These are phyloP conservation scores for Calvatia gigantea DNA, from an alignment of 768 basidiomycete species.

Conservation along the genomic window DNA sequence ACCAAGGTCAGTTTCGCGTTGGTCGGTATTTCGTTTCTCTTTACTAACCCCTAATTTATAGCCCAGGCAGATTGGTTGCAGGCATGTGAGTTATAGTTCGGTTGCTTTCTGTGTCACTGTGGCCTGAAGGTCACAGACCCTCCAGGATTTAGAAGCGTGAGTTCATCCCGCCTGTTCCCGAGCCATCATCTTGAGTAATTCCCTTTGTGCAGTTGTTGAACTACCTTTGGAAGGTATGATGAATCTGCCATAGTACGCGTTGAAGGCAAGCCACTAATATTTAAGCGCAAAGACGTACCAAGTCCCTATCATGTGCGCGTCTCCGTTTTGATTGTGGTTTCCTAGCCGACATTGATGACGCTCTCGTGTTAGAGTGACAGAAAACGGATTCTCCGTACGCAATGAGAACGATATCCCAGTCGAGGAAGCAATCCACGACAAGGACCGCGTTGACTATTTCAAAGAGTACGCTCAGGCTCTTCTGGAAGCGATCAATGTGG, in stretches of 20 bases:
- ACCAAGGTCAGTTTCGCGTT: conserved; percentile 37
- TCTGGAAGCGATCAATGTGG: conserved; percentile 48
- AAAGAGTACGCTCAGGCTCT: conserved; percentile 49
- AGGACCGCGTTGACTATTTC: conserved; percentile 63
- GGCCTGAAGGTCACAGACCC: conserved; percentile 35
- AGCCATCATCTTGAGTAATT: too few species aligned
- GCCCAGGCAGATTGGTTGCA: too few species aligned
- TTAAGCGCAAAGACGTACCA: conserved; percentile 26
- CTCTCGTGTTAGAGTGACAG: conserved; percentile 52
- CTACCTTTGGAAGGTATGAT: conserved; percentile 60
- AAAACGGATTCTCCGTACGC: conserved; percentile 68
- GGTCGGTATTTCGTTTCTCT: too few species aligned
- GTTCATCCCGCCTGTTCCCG: too few species aligned
- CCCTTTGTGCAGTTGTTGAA: conserved; percentile 57
- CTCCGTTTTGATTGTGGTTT: background rate
- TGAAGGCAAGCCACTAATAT: background rate
- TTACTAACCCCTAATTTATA: too few species aligned
- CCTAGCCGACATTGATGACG: background rate
- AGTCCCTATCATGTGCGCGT: conserved; percentile 51
- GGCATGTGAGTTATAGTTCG: too few species aligned
- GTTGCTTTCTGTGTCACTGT: too few species aligned
- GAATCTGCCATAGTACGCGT: background rate
- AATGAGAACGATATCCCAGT: conserved; percentile 46
- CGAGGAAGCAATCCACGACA: conserved; percentile 49
- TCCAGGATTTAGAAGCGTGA: conserved; percentile 53